Evolutionary conservation across 192 early-diverging fungal genomes (phyloP).

Genomic region (Phycomyces nitens): DNA sequence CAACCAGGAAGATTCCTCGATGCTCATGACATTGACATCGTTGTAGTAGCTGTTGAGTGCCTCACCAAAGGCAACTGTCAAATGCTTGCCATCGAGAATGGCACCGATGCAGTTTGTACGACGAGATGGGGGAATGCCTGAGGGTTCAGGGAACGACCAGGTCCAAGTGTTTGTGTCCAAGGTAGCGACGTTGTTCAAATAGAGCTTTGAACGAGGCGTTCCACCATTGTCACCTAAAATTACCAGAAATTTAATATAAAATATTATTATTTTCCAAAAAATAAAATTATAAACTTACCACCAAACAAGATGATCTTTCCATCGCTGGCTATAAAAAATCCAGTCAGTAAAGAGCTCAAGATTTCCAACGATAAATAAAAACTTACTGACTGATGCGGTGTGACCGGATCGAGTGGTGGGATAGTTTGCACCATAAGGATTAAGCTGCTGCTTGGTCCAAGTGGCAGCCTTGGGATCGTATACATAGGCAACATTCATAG

Average conservation of each 20-base stretch:
- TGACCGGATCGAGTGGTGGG: constrained; percentile 23
- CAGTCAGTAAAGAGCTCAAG: neutral
- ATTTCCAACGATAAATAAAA: no score
- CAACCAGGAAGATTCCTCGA: constrained; percentile 16
- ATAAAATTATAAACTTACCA: constrained; percentile 17
- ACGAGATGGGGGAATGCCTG: constrained; percentile 26
- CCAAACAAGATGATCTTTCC: constrained; percentile 29
- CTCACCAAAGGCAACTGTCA: constrained; percentile 26
- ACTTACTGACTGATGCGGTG: constrained; percentile 27
- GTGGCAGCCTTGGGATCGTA: constrained; percentile 21
- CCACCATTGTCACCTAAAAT: constrained; percentile 23
- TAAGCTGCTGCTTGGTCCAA: constrained; percentile 9
- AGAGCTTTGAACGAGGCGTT: constrained; percentile 4
- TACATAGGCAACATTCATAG: constrained; percentile 19
- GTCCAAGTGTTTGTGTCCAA: constrained; percentile 31
- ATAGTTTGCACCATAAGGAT: neutral
- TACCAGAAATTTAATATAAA: constrained; percentile 2
- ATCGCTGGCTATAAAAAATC: constrained; percentile 14
- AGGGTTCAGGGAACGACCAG: constrained; percentile 16
- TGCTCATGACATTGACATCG: constrained; percentile 30
- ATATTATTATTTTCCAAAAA: neutral
- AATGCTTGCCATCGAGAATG: constrained; percentile 16
- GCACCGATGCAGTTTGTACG: constrained; percentile 22
- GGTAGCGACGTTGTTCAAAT: constrained; percentile 10
- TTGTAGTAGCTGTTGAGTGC: constrained; percentile 28